Percentiles rank a stretch among this genome's conserved stretches.
Evolutionary conservation across 176 grass and related monocot genomes (phyloP).

Genomic region (Hordeum marinum): DNA sequence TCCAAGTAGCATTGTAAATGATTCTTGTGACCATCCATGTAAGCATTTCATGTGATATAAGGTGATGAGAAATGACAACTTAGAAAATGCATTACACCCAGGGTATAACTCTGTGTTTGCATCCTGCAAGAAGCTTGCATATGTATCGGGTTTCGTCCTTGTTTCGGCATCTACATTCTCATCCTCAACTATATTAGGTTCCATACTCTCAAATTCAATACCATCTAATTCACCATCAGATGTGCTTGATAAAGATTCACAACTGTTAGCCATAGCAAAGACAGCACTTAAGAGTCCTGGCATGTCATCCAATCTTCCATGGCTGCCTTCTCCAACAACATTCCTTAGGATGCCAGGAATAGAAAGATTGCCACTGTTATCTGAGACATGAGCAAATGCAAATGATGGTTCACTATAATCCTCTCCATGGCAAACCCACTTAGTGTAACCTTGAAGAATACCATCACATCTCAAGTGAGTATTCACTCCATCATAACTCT

Average conservation of each 20-base stretch:
- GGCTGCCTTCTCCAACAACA: background rate
- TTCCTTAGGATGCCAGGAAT: background rate
- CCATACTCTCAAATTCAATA: background rate
- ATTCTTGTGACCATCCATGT: constrained; percentile 8
- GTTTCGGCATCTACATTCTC: background rate
- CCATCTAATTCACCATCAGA: background rate
- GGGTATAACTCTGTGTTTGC: background rate
- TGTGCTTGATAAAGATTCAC: background rate
- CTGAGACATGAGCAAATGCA: background rate
- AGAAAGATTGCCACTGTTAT: background rate
- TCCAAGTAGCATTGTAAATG: background rate
- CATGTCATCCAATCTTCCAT: background rate
- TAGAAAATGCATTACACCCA: background rate
- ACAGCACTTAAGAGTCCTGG: background rate
- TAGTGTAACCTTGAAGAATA: constrained; percentile 7
- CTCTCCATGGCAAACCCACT: background rate
- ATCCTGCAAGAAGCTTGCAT: background rate
- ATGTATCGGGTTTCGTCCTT: background rate
- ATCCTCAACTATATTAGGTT: background rate
- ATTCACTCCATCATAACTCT: background rate
- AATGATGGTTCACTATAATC: background rate
- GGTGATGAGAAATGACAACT: background rate
- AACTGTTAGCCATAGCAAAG: background rate
- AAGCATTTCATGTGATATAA: constrained; percentile 4
- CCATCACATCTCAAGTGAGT: constrained; percentile 2